Conservation (phyloP, 768 basidiomycete species). For the Sporobolomyces pararoseus region DNA sequence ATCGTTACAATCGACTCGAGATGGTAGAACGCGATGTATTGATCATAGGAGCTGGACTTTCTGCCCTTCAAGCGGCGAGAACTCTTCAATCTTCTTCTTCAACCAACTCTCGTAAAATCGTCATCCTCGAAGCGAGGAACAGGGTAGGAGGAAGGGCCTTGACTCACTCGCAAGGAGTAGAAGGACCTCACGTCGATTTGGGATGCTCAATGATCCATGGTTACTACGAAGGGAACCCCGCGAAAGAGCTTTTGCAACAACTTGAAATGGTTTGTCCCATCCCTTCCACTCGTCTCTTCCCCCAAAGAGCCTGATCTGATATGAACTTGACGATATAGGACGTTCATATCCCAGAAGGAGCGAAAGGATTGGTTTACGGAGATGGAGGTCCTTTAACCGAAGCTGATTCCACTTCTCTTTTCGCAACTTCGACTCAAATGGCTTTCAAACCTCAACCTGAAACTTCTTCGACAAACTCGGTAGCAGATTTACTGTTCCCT, state of each 20-base stretch:
- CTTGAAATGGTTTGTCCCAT: conserved; percentile 17
- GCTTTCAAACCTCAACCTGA: background rate
- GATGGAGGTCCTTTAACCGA: conserved; percentile 18
- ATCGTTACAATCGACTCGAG: too few species aligned
- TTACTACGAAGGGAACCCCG: conserved; percentile 31
- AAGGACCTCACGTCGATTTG: conserved; percentile 22
- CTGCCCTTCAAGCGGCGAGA: conserved; percentile 26
- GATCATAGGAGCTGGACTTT: conserved; percentile 33
- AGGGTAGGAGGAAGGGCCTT: conserved; percentile 31
- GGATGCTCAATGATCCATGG: conserved; percentile 36
- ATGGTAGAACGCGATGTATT: conserved; percentile 6
- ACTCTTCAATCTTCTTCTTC: background rate
- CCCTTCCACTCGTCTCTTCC: background rate
- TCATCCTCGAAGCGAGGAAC: conserved; percentile 33
- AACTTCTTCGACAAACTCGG: background rate
- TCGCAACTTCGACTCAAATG: conserved; percentile 24
- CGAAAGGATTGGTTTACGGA: conserved; percentile 33
- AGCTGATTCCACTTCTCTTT: conserved; percentile 13
- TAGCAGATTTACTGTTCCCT: conserved; percentile 30
- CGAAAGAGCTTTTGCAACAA: background rate
- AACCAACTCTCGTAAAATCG: background rate
- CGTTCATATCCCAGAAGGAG: conserved; percentile 19
- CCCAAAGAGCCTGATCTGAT: background rate
- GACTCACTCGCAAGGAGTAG: background rate
- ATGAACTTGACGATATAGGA: conserved; percentile 2